Evolutionary conservation across 192 early-diverging fungal genomes (phyloP), one percentile per base, ranked within the genome.

Genomic region (Obelidium mucronatum): DNA sequence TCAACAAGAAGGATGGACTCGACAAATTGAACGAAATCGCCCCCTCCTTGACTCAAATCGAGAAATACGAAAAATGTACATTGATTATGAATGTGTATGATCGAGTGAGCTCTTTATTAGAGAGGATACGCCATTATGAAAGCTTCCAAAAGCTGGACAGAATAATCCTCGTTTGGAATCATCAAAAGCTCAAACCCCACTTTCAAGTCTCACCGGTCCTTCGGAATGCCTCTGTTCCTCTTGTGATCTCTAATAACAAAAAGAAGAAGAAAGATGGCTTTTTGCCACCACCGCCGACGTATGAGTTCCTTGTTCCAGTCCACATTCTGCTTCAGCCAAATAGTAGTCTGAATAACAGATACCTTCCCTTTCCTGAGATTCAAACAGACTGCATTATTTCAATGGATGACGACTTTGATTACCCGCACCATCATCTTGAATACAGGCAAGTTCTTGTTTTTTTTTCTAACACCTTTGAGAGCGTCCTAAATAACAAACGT

Each of bases 381-480:
- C 40, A 42, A 42, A 78, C 79, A 2, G 79, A 80, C 54, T 80
- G 79, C 60, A 53, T 80, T 55, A 63, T 80, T 36, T 60, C 63
- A 30, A 80, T 80, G 79, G 79, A 80, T 62, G 79, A 80, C 51
- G 79, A 80, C 60, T 80, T 79, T 71, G 76, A 80, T 65, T 74
- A 75, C 30, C 79, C 77, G 19, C 79, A 80, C 44, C 31, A 30
- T 40, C 79, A 80, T 30, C 31, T 80, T 54, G 48, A 24, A 3
- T 78, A 73, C 55, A 78, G 66, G 66, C 51, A 8, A n/a, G 39
- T 48, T 17, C 0, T n/a, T n/a, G n/a, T 30, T 52, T 17, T 39
- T n/a, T 51, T 51, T 64, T 24, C 15, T 19, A 64, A 68, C n/a
- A n/a, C n/a, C n/a, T n/a, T n/a, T n/a, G n/a, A n/a, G n/a, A n/a